Base-by-base conservation (phyloP, 345 rosid genomes). In the Odontarrhena argentea region DNA sequence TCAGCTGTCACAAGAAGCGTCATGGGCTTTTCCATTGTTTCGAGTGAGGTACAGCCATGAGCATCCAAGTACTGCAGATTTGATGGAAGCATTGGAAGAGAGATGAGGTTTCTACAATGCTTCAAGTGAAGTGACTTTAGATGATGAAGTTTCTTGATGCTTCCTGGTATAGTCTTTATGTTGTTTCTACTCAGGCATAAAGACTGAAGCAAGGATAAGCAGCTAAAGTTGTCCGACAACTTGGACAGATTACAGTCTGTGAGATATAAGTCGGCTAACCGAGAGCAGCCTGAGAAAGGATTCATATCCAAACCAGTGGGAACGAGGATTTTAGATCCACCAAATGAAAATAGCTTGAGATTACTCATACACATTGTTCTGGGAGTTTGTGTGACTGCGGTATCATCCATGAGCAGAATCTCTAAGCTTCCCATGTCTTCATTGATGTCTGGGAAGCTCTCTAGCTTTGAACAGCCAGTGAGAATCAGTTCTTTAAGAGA, bases 61-160 rank as follows among this genome's bases (percentile, higher is more conserved):
- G 63, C 77, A 66, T 73, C 77, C 55, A 73, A 46, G 55, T 59
- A 73, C 60, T 65, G 49, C 55, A 73, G 62, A 52, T 52, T 73
- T 44, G 72, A 59, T 43, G 77, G 77, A 51, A 66, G 77, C 36
- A 43, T 7, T 6, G 68, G 77, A 30, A 73, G 77, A 15, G 72
- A 73, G 41, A 26, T 7, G 40, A 73, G 77, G 0, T 66, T 28
- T 25, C 10, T 36, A 12, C 72, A 73, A 73, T 59, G 50, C 50
- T 73, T 73, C 55, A 73, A 58, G 71, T 66, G 51, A 44, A 73
- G 66, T 14, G 49, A 59, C 28, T 65, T 65, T 25, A 73, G 67
- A 43, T 59, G 72, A 43, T 66, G 43, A 15, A 73, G 72, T 52
- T 59, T 35, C 67, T 44, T 66, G 50, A 73, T 52, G 67, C 77